phyloP scores from a whole-genome alignment of 257 asterid species.

The Agastache rugosa region DNA sequence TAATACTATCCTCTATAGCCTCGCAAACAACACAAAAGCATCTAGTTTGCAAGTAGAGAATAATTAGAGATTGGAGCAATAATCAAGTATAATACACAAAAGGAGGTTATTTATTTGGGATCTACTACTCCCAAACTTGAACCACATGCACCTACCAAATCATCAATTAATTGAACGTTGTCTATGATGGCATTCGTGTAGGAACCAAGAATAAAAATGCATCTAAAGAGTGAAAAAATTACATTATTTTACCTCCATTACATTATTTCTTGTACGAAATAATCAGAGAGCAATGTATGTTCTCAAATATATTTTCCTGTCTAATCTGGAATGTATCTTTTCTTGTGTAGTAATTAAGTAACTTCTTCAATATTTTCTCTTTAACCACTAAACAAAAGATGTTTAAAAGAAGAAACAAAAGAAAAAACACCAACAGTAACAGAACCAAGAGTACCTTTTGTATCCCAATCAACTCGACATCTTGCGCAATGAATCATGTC shows the following conservation, averaged over 20 bases:
- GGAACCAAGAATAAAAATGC: not conserved
- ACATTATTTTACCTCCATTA: not conserved
- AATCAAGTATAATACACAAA: not conserved
- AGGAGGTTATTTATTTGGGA: not conserved
- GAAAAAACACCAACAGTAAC: conserved; percentile 3
- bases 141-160: conserved; percentile 15
- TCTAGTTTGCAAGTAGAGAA: not conserved
- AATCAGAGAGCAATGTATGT: not conserved
- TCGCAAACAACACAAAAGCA: conserved; percentile 16
- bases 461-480: conserved; percentile 91
- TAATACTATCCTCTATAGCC: not conserved
- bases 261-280: not conserved
- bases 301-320: conserved; percentile 4
- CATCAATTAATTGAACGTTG: conserved; percentile 2
- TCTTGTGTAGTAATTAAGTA: not conserved
- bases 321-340: not conserved
- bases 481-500: conserved; percentile 98
- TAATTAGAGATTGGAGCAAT: not conserved
- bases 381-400: not conserved
- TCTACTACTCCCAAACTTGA: conserved; percentile 12
- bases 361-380: conserved; percentile 14
- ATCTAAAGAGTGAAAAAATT: not conserved
- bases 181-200: not conserved
- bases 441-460: conserved; percentile 64
- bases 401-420: conserved; percentile 10